Evolutionary conservation across 2,329 filamentous ascomycete species (phyloP).

Genomic region (Dendryphion nanum): DNA sequence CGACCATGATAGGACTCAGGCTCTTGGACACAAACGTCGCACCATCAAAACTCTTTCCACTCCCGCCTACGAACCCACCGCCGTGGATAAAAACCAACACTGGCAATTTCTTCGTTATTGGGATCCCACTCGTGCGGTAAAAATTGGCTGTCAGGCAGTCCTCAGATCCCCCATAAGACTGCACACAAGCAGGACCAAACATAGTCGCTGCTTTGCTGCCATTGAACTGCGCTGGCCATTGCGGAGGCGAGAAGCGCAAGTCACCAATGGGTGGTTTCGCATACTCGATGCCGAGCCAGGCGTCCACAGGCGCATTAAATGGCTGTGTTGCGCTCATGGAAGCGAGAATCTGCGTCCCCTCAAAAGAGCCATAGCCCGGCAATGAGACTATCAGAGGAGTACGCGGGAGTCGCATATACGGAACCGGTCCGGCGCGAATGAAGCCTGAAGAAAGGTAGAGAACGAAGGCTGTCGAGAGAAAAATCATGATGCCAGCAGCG

Average conservation of each 20-base stretch:
- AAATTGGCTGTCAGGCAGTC: slow-evolving; percentile 35
- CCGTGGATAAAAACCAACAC: slow-evolving; percentile 32
- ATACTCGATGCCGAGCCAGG: slow-evolving; percentile 52
- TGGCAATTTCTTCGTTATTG: slow-evolving; percentile 27
- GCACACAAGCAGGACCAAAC: slow-evolving; percentile 47
- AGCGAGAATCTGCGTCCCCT: slow-evolving; percentile 38
- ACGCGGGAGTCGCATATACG: slow-evolving; percentile 4
- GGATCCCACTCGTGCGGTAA: slow-evolving; percentile 25
- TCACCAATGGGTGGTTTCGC: slow-evolving; percentile 42
- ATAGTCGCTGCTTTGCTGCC: slow-evolving; percentile 39
- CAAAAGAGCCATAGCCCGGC: slow-evolving; percentile 43
- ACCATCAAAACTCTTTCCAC: slow-evolving; percentile 33
- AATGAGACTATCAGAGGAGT: slow-evolving; percentile 28
- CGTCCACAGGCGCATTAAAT: slow-evolving; percentile 41
- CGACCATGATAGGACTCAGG: slow-evolving; percentile 29
- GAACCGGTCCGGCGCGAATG: not conserved
- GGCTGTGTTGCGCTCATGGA: slow-evolving; percentile 31
- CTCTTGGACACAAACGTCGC: slow-evolving; percentile 32
- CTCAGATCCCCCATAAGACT: slow-evolving; percentile 42
- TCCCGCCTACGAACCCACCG: slow-evolving; percentile 30
- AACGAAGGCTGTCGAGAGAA: slow-evolving; percentile 15
- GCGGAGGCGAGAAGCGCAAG: slow-evolving; percentile 42
- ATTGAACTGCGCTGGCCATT: slow-evolving; percentile 43
- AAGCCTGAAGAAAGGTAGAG: slow-evolving; percentile 22
- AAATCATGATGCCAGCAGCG: slow-evolving; percentile 20